Percentiles rank a stretch among this genome's conserved stretches.
Evolutionary conservation across 495 filamentous ascomycete species (phyloP).

Genomic region (Penicillium diatomitis): DNA sequence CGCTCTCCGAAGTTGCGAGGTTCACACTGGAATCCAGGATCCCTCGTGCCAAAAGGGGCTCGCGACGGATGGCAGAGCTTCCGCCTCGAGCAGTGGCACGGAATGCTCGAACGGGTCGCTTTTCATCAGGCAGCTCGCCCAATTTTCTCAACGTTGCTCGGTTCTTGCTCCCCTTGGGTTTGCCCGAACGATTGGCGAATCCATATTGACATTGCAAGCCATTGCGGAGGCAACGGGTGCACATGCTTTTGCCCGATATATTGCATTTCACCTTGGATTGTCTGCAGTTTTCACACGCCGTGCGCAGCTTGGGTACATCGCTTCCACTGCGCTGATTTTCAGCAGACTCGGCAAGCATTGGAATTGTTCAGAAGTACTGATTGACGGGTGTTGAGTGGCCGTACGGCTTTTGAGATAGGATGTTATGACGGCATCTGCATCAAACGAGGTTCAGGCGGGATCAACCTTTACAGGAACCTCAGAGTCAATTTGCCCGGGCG

Average conservation of each 20-base stretch:
- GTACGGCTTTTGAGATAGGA: too few relatives aligned
- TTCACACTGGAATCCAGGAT: not conserved
- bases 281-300: slow-evolving; percentile 39
- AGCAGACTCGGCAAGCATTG: slow-evolving; percentile 29
- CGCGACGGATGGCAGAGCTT: slow-evolving; percentile 6
- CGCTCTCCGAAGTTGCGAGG: slow-evolving; percentile 14
- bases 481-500: too few relatives aligned
- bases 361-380: too few relatives aligned
- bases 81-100: slow-evolving; percentile 9
- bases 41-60: slow-evolving; percentile 1
- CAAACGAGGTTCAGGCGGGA: too few relatives aligned
- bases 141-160: slow-evolving; percentile 35
- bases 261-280: slow-evolving; percentile 43
- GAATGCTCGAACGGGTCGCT: slow-evolving; percentile 15
- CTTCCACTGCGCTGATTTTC: slow-evolving; percentile 13
- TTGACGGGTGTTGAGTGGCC: too few relatives aligned
- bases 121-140: slow-evolving; percentile 31
- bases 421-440: too few relatives aligned
- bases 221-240: slow-evolving; percentile 36
- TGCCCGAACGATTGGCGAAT: slow-evolving; percentile 38
- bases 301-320: slow-evolving; percentile 32
- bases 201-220: slow-evolving; percentile 38
- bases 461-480: too few relatives aligned
- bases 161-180: slow-evolving; percentile 42
- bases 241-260: slow-evolving; percentile 31